Percentiles rank a stretch among this genome's conserved stretches.
Evolutionary conservation across 805 yeast genomes (phyloP).

Genomic region (Lipomyces starkeyi): DNA sequence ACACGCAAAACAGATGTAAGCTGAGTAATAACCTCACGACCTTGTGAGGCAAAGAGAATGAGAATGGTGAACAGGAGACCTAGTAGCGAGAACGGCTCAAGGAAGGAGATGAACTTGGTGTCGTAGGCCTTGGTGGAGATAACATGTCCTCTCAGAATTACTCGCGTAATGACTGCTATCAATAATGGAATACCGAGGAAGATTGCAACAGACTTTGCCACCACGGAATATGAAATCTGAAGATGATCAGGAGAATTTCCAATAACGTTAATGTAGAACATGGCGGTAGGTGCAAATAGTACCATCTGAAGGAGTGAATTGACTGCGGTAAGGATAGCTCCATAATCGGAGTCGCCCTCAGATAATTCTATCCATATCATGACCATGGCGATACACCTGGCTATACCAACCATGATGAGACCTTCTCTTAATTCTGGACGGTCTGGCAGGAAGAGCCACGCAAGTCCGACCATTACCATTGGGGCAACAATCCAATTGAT

Average conservation of each 20-base stretch:
- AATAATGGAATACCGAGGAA: slow-evolving; percentile 61
- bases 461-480: slow-evolving; percentile 56
- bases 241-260: slow-evolving; percentile 10
- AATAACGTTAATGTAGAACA: slow-evolving; percentile 55
- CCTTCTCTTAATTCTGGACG: slow-evolving; percentile 57
- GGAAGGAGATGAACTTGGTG: slow-evolving; percentile 49
- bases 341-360: slow-evolving; percentile 55
- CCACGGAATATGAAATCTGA: slow-evolving; percentile 48
- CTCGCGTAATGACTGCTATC: slow-evolving; percentile 53
- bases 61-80: slow-evolving; percentile 58
- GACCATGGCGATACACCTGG: slow-evolving; percentile 66
- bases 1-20: slow-evolving; percentile 58
- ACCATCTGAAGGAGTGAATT: slow-evolving; percentile 59
- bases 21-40: slow-evolving; percentile 54
- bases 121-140: slow-evolving; percentile 44
- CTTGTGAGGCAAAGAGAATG: slow-evolving; percentile 58
- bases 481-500: slow-evolving; percentile 65
- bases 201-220: slow-evolving; percentile 56
- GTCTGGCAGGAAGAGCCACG: slow-evolving; percentile 59
- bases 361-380: slow-evolving; percentile 53
- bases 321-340: slow-evolving; percentile 58
- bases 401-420: slow-evolving; percentile 63
- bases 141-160: slow-evolving; percentile 42
- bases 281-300: slow-evolving; percentile 58
- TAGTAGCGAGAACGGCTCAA: slow-evolving; percentile 57